phyloP scores from a whole-genome alignment of 768 basidiomycete species.

The Suillus decipiens region DNA sequence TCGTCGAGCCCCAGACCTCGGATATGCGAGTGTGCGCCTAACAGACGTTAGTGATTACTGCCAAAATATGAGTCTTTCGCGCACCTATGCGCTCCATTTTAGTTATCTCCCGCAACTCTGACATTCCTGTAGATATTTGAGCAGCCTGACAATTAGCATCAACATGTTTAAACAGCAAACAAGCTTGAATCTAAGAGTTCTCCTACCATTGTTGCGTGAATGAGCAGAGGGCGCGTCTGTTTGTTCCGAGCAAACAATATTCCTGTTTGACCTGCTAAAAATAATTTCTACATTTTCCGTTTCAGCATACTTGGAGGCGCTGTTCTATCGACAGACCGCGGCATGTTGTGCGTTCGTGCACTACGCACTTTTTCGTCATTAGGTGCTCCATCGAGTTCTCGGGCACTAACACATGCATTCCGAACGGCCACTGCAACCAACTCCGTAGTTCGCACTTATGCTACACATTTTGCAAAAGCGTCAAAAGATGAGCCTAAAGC shows the following conservation, averaged over 20 bases:
- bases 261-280: not conserved
- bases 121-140: conserved; percentile 75
- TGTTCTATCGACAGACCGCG: not conserved
- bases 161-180: conserved; percentile 8
- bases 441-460: conserved; percentile 33
- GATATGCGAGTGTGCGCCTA: conserved; percentile 93
- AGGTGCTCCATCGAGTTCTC: conserved; percentile 9
- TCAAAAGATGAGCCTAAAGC: conserved; percentile 33
- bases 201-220: conserved; percentile 30
- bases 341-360: conserved; percentile 23
- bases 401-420: conserved; percentile 10
- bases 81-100: conserved; percentile 92
- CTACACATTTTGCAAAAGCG: conserved; percentile 34
- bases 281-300: conserved; percentile 10
- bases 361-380: conserved; percentile 19
- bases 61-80: conserved; percentile 10
- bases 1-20: conserved; percentile 94
- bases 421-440: conserved; percentile 17
- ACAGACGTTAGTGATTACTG: conserved; percentile 10
- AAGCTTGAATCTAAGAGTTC: not conserved
- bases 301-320: conserved; percentile 4
- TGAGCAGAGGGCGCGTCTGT: conserved; percentile 32
- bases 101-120: conserved; percentile 82
- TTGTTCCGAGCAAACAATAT: conserved; percentile 35
- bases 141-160: conserved; percentile 46